Base-by-base conservation (phyloP, 108 stramenopile genomes). In the Discostella pseudostelligera region DNA sequence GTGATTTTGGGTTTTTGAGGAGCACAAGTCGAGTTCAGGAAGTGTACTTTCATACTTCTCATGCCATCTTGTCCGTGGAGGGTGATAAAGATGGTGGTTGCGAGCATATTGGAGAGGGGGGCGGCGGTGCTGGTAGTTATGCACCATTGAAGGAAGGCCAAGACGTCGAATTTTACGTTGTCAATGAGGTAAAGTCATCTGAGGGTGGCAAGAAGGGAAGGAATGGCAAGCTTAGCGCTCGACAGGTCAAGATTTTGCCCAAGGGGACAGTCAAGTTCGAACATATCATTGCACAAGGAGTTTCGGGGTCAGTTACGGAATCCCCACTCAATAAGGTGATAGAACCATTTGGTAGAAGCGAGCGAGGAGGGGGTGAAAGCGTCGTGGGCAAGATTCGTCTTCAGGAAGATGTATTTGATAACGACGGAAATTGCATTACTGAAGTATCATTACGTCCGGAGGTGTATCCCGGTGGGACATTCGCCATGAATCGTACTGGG, bases 111-210 rank as follows among this genome's bases (percentile, higher is more conserved):
- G 42, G 56, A 58, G 26, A 21, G 56, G 24, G 28, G 10, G 26
- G 45, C 21, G 21, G 2, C n/a, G 24, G 20, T 46, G 56, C 24
- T 29, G 48, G 37, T 56, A 11, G 58, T 14, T 8, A 40, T 21
- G 21, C 67, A 32, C 58, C 62, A 55, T 57, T 89, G 43, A 45
- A 64, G 58, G 81, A 75, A 39, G 86, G 86, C 21, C 85, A 87
- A 71, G 90, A 87, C 47, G 62, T 92, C 69, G 75, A 89, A 65
- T 92, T 89, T 55, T 57, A 84, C 43, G 90, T 88, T 8, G 83
- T 92, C 3, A 56, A 59, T 22, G 80, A 83, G 43, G 56, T 8
- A 29, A 29, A 22, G 16, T 28, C 45, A 9, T 58, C 32, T 47
- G 45, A 36, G 46, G 44, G 17, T 42, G 39, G 39, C 3, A 50